phyloP scores from a whole-genome alignment of 345 rosid genomes.

The Gossypium ekmanianum region DNA sequence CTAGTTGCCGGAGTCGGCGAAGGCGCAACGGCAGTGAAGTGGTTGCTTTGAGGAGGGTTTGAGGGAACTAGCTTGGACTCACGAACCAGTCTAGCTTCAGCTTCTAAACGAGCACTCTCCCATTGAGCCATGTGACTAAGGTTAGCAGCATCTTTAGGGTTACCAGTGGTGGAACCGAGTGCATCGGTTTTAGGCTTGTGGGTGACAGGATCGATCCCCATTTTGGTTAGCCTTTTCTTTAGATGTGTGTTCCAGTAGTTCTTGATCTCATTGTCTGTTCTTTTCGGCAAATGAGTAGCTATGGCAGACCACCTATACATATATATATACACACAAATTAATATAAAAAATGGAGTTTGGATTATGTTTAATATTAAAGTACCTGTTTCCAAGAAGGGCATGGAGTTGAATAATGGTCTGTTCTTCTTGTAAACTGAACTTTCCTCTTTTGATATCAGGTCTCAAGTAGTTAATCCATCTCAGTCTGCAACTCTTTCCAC shows the following conservation, averaged over 20 bases:
- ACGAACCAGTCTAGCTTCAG: neutral
- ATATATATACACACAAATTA: no score
- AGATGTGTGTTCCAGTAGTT: neutral
- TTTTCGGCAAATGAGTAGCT: neutral
- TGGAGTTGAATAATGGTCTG: neutral
- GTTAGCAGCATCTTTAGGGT: neutral
- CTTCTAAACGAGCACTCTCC: neutral
- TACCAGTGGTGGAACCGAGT: neutral
- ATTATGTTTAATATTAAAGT: no score
- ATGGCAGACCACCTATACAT: neutral
- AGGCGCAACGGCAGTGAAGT: neutral
- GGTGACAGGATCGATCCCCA: neutral
- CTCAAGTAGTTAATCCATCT: neutral
- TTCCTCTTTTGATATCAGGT: conserved; percentile 1
- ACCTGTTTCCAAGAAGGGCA: neutral
- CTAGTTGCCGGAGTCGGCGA: neutral
- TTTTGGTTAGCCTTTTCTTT: neutral
- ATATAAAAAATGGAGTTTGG: no score
- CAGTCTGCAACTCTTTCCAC: neutral
- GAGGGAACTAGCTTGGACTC: neutral
- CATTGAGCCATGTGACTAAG: neutral
- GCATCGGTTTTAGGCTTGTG: neutral
- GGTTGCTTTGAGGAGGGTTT: neutral
- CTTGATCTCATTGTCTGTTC: neutral
- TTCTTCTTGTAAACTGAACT: neutral